Conservation (phyloP, 1,139 yeast genomes). For the Lodderomyces metapsilosis region DNA sequence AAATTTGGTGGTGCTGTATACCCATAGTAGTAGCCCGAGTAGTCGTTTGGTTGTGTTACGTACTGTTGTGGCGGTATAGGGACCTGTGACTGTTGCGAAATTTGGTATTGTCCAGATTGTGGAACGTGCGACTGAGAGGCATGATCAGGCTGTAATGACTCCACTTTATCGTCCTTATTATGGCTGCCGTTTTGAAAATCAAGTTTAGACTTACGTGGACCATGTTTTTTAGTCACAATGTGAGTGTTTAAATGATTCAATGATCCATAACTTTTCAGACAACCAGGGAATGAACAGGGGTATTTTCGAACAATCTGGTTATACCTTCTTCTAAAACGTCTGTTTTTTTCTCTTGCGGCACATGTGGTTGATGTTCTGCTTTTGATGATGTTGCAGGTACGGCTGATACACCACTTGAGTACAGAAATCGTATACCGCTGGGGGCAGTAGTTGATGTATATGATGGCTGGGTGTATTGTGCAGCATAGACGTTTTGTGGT, state of each 20-base stretch:
- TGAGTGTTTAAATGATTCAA: constrained; percentile 77
- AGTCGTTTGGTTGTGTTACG: constrained; percentile 9
- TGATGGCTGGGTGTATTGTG: constrained; percentile 6
- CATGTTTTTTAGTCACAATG: constrained; percentile 70
- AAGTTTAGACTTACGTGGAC: constrained; percentile 64
- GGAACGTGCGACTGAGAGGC: background rate
- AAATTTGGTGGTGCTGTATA: constrained; percentile 13
- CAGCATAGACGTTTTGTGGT: constrained; percentile 4
- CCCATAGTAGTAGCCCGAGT: constrained; percentile 18
- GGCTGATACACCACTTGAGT: background rate
- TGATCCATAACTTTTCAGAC: constrained; percentile 74
- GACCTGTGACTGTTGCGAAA: constrained; percentile 5
- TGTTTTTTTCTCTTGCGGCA: constrained; percentile 20
- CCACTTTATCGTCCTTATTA: constrained; percentile 8
- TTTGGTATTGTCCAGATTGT: constrained; percentile 6
- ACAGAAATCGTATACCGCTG: constrained; percentile 4
- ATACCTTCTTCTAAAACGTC: constrained; percentile 64
- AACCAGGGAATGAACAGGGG: constrained; percentile 57
- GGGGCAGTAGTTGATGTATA: background rate
- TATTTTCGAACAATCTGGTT: constrained; percentile 70
- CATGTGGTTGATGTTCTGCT: constrained; percentile 12
- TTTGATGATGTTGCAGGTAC: constrained; percentile 1
- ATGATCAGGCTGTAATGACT: constrained; percentile 2
- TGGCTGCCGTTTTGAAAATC: constrained; percentile 47
- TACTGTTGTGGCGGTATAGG: constrained; percentile 10